Conservation (phyloP, 2,329 filamentous ascomycete genomes). For the Mycogone perniciosa region DNA sequence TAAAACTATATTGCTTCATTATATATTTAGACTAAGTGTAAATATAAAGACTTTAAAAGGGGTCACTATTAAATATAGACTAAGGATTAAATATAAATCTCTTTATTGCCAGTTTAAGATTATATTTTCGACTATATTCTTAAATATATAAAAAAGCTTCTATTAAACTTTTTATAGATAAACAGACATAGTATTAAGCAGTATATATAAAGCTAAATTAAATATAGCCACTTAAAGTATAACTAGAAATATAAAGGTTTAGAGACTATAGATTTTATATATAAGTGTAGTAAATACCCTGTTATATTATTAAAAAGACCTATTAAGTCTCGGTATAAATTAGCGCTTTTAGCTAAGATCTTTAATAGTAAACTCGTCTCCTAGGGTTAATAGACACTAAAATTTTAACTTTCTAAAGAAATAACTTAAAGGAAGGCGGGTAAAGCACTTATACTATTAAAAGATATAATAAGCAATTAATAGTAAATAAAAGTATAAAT, state of each 20-base stretch:
- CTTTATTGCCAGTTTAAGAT: no score
- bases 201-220: no score
- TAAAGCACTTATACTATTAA: constrained; percentile 18
- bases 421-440: constrained; percentile 7
- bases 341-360: constrained; percentile 16
- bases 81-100: constrained; percentile 7
- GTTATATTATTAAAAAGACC: constrained; percentile 23
- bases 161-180: no score
- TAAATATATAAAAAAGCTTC: no score
- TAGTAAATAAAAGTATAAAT: constrained; percentile 29
- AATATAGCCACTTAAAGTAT: constrained; percentile 16
- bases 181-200: no score
- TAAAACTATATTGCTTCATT: no score
- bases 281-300: constrained; percentile 24
- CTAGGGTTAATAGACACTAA: constrained; percentile 3
- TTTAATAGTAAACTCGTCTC: constrained; percentile 17
- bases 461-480: constrained; percentile 20
- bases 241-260: constrained; percentile 21
- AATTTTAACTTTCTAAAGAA: constrained; percentile 12
- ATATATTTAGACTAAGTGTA: no score
- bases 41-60: constrained; percentile 10
- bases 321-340: constrained; percentile 7
- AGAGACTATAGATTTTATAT: constrained; percentile 28
- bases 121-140: no score
- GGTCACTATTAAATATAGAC: constrained; percentile 15